A percentile compares a stretch with the other conserved stretches of the same genome.
phyloP scores from a whole-genome alignment of 306 rosid species.

The Ceratonia siliqua region DNA sequence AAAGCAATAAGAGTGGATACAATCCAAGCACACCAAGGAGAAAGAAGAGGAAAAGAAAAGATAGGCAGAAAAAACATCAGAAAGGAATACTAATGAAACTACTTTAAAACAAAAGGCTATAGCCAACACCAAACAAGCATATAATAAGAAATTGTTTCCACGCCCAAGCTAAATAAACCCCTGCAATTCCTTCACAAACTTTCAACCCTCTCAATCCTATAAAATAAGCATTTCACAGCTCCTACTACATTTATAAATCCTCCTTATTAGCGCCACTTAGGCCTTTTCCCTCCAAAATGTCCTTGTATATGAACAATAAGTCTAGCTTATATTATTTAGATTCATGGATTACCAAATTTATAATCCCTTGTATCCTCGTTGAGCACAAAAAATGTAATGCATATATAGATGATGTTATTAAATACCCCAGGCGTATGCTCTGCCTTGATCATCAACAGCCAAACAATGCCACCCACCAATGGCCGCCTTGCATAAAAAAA shows the following conservation, averaged over 20 bases:
- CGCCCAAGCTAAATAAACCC: neutral
- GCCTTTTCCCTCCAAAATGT: neutral
- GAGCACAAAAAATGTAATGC: constrained; percentile 6
- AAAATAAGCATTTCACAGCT: neutral
- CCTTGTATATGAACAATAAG: neutral
- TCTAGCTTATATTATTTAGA: neutral
- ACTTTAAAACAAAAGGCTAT: neutral
- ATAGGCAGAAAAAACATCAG: neutral
- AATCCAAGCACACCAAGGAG: neutral
- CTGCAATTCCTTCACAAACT: neutral
- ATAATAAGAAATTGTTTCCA: neutral
- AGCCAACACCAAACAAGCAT: neutral
- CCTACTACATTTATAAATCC: neutral
- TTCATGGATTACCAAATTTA: neutral
- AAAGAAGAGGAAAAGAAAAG: neutral
- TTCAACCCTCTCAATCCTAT: neutral
- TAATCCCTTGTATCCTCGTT: neutral
- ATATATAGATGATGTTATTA: neutral
- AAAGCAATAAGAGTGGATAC: neutral
- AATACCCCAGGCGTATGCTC: constrained; percentile 97
- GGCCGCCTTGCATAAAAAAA: constrained; percentile 67
- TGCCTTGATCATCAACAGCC: constrained; percentile 99
- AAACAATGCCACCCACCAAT: constrained; percentile 99
- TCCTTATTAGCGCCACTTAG: neutral
- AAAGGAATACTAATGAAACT: neutral